Base-by-base conservation (phyloP, 352 stramenopile species). In the Phytophthora ramorum region DNA sequence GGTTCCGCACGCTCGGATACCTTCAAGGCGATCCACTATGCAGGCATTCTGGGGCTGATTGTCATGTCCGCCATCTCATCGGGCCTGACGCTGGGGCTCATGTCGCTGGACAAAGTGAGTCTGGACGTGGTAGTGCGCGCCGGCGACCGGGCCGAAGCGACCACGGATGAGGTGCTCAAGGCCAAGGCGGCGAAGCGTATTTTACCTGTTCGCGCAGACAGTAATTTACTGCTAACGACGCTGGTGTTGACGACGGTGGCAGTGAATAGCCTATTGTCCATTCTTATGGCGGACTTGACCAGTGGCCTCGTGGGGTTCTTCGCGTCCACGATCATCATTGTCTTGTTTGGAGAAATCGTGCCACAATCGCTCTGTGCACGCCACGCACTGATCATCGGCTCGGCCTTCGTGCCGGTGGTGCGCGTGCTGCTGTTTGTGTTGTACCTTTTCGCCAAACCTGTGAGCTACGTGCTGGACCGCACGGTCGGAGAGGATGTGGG, bases 211-310 rank as follows among this genome's bases (percentile, higher is more conserved):
- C 90, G 97, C 14, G 70, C 88, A 34, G 87, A 98, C 72, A 97
- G 97, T 34, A 99, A 99, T 73, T 78, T 98, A 19, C 80, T 99
- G 41, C 89, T 99, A 32, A 99, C 97, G 70, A 99, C 97, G 16
- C 80, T 99, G 34, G 82, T 99, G 14, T 71, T 99, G 10, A 97
- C 97, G 49, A 99, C 99, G 66, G 96, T 99, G 2, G 87, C 87
- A 2, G 97, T 99, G 9, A 99, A 99, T 74, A 95, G 96, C 35
- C 41, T 98, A 40, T 75, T 99, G 4, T 99, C 97, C 4, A 99
- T 99, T 79, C 78, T 99, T 2, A 93, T 99, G 79, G 96, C 95
- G 7, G 92, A 97, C 44, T 80, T 98, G 52, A 91, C 89, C 8
- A 91, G 76, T 56, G 90, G 91, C 0, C 52, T 96, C 24, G 65